Evolutionary conservation across 2,329 filamentous ascomycete genomes (phyloP).

Genomic region (Ophiocordyceps camponoti-saundersi): DNA sequence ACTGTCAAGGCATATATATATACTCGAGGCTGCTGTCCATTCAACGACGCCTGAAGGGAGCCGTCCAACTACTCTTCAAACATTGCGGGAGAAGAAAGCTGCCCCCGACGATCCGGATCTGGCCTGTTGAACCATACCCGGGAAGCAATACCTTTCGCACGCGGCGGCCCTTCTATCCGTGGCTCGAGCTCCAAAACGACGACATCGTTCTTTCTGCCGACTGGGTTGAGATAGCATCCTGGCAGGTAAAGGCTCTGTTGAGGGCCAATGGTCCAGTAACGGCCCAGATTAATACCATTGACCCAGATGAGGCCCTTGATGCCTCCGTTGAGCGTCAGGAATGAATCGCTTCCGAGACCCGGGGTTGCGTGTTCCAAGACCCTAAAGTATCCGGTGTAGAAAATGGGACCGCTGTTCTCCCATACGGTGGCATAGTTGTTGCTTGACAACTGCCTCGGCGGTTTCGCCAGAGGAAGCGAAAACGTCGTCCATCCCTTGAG

Average conservation of each 20-base stretch:
- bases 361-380: constrained; percentile 2
- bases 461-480: constrained; percentile 9
- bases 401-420: constrained; percentile 2
- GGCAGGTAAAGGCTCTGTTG: constrained; percentile 30
- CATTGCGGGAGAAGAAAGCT: not conserved
- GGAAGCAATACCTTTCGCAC: constrained; percentile 1
- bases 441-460: not conserved
- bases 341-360: constrained; percentile 14
- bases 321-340: constrained; percentile 20
- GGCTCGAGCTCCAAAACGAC: constrained; percentile 27
- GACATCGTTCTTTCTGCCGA: constrained; percentile 16
- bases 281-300: constrained; percentile 25
- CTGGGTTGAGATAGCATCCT: constrained; percentile 17
- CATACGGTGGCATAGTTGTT: not conserved
- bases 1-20: no score
- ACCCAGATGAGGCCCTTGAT: constrained; percentile 28
- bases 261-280: constrained; percentile 28
- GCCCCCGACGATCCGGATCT: not conserved
- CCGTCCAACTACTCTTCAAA: not conserved
- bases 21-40: no score
- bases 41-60: not conserved
- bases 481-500: constrained; percentile 22
- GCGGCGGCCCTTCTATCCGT: not conserved
- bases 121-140: constrained; percentile 4
- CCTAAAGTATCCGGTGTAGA: constrained; percentile 12